A percentile compares a stretch with the other conserved stretches of the same genome.
Conservation (phyloP, 2,329 filamentous ascomycete genomes). For the Aspergillus sojae region DNA sequence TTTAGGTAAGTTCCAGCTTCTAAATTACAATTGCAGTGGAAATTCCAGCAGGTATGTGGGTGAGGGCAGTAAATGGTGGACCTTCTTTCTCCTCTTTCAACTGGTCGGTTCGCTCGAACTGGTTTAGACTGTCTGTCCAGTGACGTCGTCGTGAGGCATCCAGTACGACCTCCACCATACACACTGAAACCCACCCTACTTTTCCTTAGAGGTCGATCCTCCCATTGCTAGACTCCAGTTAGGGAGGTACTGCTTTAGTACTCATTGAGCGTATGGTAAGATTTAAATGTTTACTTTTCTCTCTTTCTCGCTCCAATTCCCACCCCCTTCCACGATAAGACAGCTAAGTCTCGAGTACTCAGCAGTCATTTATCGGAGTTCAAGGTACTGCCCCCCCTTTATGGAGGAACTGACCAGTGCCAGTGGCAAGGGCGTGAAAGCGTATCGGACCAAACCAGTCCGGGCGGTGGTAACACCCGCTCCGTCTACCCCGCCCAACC, state of each 20-base stretch:
- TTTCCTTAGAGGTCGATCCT: not conserved
- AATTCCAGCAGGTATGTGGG: not conserved
- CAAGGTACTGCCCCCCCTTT: not conserved
- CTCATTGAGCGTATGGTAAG: not conserved
- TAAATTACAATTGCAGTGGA: not conserved
- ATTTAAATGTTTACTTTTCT: not conserved
- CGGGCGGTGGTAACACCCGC: conserved; percentile 20
- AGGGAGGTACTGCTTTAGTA: not conserved
- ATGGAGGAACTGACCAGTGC: not conserved
- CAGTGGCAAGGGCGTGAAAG: conserved; percentile 13
- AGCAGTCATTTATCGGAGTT: not conserved
- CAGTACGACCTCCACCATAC: conserved; percentile 8
- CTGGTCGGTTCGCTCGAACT: conserved; percentile 11
- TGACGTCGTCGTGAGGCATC: conserved; percentile 36
- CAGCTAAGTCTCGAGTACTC: not conserved
- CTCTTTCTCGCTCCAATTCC: not conserved
- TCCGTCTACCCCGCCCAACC: conserved; percentile 4
- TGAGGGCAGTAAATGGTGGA: conserved; percentile 21
- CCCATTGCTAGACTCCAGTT: not conserved
- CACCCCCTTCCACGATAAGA: not conserved
- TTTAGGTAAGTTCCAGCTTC: not conserved
- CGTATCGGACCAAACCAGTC: conserved; percentile 24
- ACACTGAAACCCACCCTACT: not conserved
- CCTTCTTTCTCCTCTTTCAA: conserved; percentile 12
- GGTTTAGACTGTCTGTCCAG: conserved; percentile 22